Evolutionary conservation across 2,329 filamentous ascomycete species (phyloP), one percentile per base, ranked within the genome.

Genomic region (Lecanosticta acicola): DNA sequence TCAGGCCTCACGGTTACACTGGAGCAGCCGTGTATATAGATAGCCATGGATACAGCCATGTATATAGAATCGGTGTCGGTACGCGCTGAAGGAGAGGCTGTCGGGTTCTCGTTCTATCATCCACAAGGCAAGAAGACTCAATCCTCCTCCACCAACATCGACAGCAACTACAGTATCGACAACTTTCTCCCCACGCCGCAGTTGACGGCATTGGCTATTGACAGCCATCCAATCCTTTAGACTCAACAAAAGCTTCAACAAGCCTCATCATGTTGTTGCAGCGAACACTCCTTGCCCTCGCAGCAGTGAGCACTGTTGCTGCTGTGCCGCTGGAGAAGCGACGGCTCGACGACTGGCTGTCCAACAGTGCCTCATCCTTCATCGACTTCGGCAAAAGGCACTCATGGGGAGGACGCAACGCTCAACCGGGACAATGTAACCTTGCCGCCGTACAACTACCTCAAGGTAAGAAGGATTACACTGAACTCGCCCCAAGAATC

Each of bases 11-110:
- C 17, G 18, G 24, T 29, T 11, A 11, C 24, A 29, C 24, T n/a
- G 45, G 45, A 46, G 50, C 53, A 51, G 53, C 48, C 54, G 55
- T 57, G 53, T 56, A 59, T 60, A 60, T 60, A 60, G 56, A 51
- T n/a, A n/a, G n/a, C n/a, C n/a, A n/a, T n/a, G n/a, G 45, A 45
- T 46, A 50, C 53, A 51, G 53, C 48, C 54, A 56, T 57, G 53
- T 56, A 59, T 60, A 60, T 60, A 60, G 56, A 51, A 58, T 29
- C 37, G 29, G 39, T 21, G 33, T 19, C 26, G 29, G 9, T 19
- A 51, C 33, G 46, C 46, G 43, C 42, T 39, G 39, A 36, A 36
- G 17, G 39, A 29, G 24, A 7, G n/a, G 5, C 24, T 29, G 24
- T 29, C 24, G 24, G 24, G n/a, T n/a, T n/a, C n/a, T n/a, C n/a